Conservation (phyloP, 352 stramenopile genomes). For the Globisporangium paroecandrum region DNA sequence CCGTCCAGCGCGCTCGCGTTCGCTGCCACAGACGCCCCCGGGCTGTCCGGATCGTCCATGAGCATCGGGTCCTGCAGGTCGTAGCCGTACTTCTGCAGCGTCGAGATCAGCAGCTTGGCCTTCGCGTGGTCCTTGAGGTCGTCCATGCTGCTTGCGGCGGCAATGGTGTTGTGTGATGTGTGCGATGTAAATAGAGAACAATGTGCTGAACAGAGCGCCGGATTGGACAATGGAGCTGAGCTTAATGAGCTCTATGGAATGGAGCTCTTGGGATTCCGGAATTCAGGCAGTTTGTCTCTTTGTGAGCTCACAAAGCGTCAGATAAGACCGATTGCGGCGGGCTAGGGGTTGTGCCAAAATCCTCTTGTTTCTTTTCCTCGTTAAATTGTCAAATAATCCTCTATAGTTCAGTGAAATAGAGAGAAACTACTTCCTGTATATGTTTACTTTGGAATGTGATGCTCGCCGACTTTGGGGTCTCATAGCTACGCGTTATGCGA, state of each 20-base stretch:
- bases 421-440: too few species aligned
- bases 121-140: constrained; percentile 47
- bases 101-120: constrained; percentile 72
- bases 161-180: not conserved
- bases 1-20: constrained; percentile 2
- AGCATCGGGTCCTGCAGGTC: constrained; percentile 36
- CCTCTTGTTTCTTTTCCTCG: not conserved
- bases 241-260: not conserved
- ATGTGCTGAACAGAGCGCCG: too few species aligned
- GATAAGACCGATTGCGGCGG: constrained; percentile 4
- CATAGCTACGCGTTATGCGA: not conserved
- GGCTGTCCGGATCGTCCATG: constrained; percentile 20
- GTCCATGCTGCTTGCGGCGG: not conserved
- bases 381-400: not conserved
- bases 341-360: not conserved
- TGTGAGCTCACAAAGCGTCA: constrained; percentile 11
- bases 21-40: constrained; percentile 10
- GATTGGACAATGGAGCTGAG: not conserved
- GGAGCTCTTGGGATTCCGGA: not conserved
- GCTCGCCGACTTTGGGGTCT: not conserved
- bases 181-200: constrained; percentile 4
- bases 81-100: constrained; percentile 84
- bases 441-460: too few species aligned
- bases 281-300: constrained; percentile 1
- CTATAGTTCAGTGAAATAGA: not conserved